phyloP scores from a whole-genome alignment of 2,329 filamentous ascomycete genomes.

The Setomelanomma holmii region DNA sequence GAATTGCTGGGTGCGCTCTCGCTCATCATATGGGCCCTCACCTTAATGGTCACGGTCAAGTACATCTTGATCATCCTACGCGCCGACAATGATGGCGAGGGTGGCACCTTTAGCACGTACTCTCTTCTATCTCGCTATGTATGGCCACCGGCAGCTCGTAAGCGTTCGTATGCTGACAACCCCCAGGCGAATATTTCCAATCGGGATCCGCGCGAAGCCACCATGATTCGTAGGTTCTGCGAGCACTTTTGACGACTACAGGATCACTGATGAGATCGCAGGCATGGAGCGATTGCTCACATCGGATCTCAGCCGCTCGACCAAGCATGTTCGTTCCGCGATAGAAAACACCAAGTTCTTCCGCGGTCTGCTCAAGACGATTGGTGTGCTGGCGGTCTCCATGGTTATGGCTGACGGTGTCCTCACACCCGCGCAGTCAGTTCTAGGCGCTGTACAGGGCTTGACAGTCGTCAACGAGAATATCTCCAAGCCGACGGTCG shows the following conservation, averaged over 20 bases:
- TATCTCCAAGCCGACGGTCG: conserved; percentile 64
- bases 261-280: conserved; percentile 7
- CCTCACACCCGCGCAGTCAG: conserved; percentile 73
- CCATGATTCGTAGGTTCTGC: conserved; percentile 55
- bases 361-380: conserved; percentile 63
- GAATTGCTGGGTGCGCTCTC: conserved; percentile 71
- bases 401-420: conserved; percentile 74
- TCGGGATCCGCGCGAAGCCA: conserved; percentile 63
- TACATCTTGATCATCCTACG: conserved; percentile 70
- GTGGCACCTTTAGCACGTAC: conserved; percentile 73
- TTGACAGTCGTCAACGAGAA: conserved; percentile 64
- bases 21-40: conserved; percentile 73
- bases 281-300: conserved; percentile 65
- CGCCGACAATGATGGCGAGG: conserved; percentile 75
- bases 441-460: conserved; percentile 72
- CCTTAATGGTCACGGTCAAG: conserved; percentile 73
- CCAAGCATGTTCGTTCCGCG: conserved; percentile 60
- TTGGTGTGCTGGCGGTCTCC: conserved; percentile 70
- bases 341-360: conserved; percentile 65
- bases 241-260: not conserved
- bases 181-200: conserved; percentile 66
- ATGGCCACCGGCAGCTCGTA: conserved; percentile 1
- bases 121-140: conserved; percentile 66
- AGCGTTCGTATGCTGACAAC: not conserved
- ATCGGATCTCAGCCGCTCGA: conserved; percentile 61